phyloP scores from a whole-genome alignment of 352 stramenopile genomes.

The Phytophthora meadii region DNA sequence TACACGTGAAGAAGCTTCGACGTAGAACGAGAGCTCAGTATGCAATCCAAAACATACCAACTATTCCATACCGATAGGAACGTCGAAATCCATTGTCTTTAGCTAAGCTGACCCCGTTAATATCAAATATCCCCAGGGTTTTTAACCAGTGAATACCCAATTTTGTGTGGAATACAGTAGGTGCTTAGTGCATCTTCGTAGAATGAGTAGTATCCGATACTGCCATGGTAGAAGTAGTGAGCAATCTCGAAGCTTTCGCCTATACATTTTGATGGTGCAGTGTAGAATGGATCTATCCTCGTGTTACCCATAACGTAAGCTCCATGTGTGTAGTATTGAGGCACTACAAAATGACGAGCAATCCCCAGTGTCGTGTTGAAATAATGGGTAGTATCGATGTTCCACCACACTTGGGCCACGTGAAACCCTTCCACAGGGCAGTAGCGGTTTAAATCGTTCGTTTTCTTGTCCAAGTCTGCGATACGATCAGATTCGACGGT shows the following conservation, averaged over 20 bases:
- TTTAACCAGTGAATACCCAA: not conserved
- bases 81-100: not conserved
- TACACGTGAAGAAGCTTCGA: not conserved
- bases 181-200: not conserved
- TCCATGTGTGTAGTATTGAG: slow-evolving; percentile 21
- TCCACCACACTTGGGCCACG: not conserved
- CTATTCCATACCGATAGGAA: not conserved
- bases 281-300: not conserved
- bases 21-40: not conserved
- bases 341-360: slow-evolving; percentile 19
- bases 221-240: not conserved
- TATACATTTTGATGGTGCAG: not conserved
- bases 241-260: not conserved
- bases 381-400: not conserved
- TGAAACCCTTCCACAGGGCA: not conserved
- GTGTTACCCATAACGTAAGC: slow-evolving; percentile 5
- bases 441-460: not conserved
- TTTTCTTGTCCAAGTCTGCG: not conserved
- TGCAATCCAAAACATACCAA: not conserved
- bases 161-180: not conserved
- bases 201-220: not conserved
- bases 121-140: not conserved
- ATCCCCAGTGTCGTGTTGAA: not conserved
- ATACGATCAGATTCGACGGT: not conserved
- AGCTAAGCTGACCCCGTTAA: not conserved